Percentiles rank a stretch among this genome's conserved stretches.
Evolutionary conservation across 805 yeast genomes (phyloP).

Genomic region (Teunomyces aglyptinius): DNA sequence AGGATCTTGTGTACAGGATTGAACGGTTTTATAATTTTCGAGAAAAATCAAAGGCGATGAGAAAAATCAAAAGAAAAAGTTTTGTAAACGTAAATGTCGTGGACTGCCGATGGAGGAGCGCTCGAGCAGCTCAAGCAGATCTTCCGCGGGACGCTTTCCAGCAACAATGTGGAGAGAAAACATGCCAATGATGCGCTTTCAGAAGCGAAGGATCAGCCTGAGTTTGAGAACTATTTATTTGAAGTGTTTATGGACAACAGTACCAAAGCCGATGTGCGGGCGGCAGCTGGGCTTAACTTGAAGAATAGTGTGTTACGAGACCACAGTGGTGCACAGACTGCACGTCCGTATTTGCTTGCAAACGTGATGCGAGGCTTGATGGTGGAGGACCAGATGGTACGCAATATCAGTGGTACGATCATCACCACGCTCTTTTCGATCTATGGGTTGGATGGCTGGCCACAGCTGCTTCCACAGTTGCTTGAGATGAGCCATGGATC

Average conservation of each 20-base stretch:
- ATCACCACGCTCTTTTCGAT: constrained; percentile 75
- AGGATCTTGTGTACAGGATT: background rate
- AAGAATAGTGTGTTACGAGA: constrained; percentile 62
- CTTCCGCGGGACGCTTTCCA: constrained; percentile 69
- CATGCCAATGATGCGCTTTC: constrained; percentile 73
- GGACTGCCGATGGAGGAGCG: constrained; percentile 68
- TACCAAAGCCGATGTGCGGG: constrained; percentile 60
- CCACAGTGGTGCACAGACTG: background rate
- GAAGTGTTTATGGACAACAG: constrained; percentile 59
- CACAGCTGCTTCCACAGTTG: constrained; percentile 65
- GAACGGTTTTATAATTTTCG: background rate
- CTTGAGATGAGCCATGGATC: constrained; percentile 46
- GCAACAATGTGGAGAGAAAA: constrained; percentile 51
- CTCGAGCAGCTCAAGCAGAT: constrained; percentile 64
- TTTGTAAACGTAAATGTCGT: constrained; percentile 35
- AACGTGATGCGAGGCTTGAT: constrained; percentile 55
- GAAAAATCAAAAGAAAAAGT: background rate
- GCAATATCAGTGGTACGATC: constrained; percentile 89
- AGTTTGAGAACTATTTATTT: constrained; percentile 77
- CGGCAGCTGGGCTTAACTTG: constrained; percentile 83
- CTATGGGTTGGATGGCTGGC: constrained; percentile 72
- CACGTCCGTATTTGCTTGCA: constrained; percentile 30
- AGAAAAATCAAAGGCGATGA: background rate
- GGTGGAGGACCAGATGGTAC: constrained; percentile 57
- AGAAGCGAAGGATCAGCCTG: constrained; percentile 68